Conservation (phyloP, 345 rosid species). For the Syzygium grande region DNA sequence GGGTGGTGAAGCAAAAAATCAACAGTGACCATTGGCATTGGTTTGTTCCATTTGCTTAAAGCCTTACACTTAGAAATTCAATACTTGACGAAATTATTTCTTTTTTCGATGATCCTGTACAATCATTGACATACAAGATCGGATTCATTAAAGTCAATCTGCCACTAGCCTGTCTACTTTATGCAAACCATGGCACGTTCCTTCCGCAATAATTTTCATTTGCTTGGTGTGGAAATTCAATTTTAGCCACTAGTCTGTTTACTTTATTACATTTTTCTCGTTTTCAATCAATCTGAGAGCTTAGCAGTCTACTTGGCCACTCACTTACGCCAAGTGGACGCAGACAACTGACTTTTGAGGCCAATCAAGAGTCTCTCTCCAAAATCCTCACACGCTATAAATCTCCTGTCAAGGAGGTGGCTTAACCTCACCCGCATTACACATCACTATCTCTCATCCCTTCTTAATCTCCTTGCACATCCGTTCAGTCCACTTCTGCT, state of each 20-base stretch:
- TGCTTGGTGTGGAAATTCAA: not conserved
- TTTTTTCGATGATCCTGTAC: too few relatives aligned
- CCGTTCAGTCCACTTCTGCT: rapidly evolving
- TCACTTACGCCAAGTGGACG: not conserved
- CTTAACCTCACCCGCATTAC: not conserved
- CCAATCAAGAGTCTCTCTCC: not conserved
- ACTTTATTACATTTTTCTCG: too few relatives aligned
- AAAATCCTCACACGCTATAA: not conserved
- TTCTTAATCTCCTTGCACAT: not conserved
- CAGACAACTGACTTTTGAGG: not conserved
- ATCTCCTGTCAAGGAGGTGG: not conserved
- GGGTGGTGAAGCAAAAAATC: too few relatives aligned
- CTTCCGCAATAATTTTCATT: not conserved
- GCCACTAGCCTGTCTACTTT: not conserved
- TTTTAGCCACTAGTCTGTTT: too few relatives aligned
- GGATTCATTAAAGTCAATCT: too few relatives aligned
- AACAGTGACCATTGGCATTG: too few relatives aligned
- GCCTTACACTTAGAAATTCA: too few relatives aligned
- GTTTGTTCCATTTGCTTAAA: too few relatives aligned
- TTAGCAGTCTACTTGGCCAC: not conserved
- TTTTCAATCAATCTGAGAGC: not conserved
- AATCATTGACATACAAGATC: too few relatives aligned
- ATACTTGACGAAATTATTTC: too few relatives aligned
- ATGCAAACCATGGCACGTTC: not conserved
- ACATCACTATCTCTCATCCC: not conserved